These are phyloP conservation scores for Vicia villosa DNA, from an alignment of 306 rosid genomes.

Conservation along the genomic window DNA sequence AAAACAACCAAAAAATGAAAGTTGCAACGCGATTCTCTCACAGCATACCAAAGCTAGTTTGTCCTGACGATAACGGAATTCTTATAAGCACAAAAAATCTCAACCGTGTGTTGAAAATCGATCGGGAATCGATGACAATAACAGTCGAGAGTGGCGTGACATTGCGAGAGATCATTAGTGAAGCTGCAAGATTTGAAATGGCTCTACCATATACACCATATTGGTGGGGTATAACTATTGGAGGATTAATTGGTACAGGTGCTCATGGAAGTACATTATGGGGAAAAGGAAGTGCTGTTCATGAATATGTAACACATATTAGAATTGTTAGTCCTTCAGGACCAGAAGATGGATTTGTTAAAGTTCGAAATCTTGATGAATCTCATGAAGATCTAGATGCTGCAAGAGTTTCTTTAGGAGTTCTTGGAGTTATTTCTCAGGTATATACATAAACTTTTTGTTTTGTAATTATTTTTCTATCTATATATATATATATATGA, in stretches of 20 bases:
- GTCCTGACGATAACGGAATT: conserved; percentile 56
- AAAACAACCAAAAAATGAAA: conserved; percentile 46
- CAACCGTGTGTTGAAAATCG: conserved; percentile 44
- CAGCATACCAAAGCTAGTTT: conserved; percentile 62
- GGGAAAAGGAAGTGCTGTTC: conserved; percentile 73
- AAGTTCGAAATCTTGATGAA: conserved; percentile 36
- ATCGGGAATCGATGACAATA: conserved; percentile 42
- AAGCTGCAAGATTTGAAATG: conserved; percentile 56
- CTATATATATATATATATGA: no score
- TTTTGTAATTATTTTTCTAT: no score
- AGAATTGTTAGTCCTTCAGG: conserved; percentile 56
- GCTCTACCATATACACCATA: conserved; percentile 54
- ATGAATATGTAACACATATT: conserved; percentile 54
- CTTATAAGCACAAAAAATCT: conserved; percentile 73
- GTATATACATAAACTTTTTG: conserved; percentile 19
- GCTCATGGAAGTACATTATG: conserved; percentile 87
- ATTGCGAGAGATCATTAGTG: conserved; percentile 50
- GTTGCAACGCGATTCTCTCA: conserved; percentile 64
- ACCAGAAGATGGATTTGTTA: conserved; percentile 49
- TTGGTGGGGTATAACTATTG: conserved; percentile 40
- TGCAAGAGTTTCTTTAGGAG: conserved; percentile 80
- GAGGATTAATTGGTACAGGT: conserved; percentile 83
- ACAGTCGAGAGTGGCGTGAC: conserved; percentile 66
- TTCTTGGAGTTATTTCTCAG: conserved; percentile 73
- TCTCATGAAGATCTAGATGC: conserved; percentile 57